Percentiles rank a stretch among this genome's conserved stretches.
Conservation (phyloP, 2,329 filamentous ascomycete species). For the Diaporthe helianthi region DNA sequence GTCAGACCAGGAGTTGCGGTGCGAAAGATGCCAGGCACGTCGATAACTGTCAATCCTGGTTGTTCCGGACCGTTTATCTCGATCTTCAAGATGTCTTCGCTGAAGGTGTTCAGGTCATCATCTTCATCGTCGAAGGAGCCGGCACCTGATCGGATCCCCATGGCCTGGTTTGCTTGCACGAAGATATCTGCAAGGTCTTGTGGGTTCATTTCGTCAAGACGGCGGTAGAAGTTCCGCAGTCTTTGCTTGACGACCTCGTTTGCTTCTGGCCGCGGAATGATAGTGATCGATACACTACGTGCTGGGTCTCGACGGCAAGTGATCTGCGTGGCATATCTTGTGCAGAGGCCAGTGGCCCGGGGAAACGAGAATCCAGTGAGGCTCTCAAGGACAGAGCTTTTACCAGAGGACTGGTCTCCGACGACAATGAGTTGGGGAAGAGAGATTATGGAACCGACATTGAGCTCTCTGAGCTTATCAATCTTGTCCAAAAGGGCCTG, state of each 20-base stretch:
- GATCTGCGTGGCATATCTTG: slow-evolving; percentile 57
- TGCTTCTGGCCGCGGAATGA: slow-evolving; percentile 45
- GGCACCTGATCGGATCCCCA: slow-evolving; percentile 49
- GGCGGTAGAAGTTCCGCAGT: slow-evolving; percentile 42
- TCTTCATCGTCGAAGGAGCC: slow-evolving; percentile 26
- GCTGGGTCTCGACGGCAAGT: slow-evolving; percentile 48
- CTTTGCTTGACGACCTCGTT: slow-evolving; percentile 36
- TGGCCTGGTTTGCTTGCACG: slow-evolving; percentile 50
- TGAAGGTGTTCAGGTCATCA: slow-evolving; percentile 47
- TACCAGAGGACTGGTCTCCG: slow-evolving; percentile 85
- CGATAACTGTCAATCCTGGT: slow-evolving; percentile 59
- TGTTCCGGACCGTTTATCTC: slow-evolving; percentile 54
- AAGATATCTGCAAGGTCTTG: slow-evolving; percentile 49
- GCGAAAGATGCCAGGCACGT: slow-evolving; percentile 62
- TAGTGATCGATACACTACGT: slow-evolving; percentile 50
- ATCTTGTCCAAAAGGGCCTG: slow-evolving; percentile 39
- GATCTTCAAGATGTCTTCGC: slow-evolving; percentile 53
- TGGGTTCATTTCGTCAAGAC: slow-evolving; percentile 46
- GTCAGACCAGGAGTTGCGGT: slow-evolving; percentile 49
- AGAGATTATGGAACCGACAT: slow-evolving; percentile 39
- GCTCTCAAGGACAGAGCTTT: slow-evolving; percentile 82
- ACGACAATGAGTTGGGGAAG: slow-evolving; percentile 76
- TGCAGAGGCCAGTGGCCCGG: slow-evolving; percentile 52
- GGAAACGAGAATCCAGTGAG: slow-evolving; percentile 58
- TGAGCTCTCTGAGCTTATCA: slow-evolving; percentile 40